Evolutionary conservation across 352 stramenopile species (phyloP).

Genomic region (Albugo candida): DNA sequence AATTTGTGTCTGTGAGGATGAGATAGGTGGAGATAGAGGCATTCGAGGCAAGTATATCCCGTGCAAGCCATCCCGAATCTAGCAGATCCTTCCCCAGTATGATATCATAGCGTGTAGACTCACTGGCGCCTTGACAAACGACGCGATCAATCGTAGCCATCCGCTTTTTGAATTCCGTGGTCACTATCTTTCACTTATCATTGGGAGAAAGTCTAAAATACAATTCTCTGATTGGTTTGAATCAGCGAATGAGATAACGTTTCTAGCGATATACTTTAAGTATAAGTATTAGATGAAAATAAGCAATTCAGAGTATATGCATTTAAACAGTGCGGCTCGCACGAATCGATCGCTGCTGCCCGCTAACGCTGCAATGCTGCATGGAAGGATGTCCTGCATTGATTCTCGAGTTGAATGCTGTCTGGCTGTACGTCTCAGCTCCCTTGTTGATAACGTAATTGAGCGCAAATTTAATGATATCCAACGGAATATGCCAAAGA

Average conservation of each 20-base stretch:
- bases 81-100: constrained; percentile 49
- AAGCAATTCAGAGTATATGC: too few relatives aligned
- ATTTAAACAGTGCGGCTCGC: constrained; percentile 42
- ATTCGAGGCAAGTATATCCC: constrained; percentile 36
- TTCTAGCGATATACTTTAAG: too few relatives aligned
- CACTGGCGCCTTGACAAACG: too few relatives aligned
- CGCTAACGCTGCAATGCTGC: constrained; percentile 34
- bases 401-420: constrained; percentile 53
- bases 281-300: too few relatives aligned
- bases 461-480: constrained; percentile 49
- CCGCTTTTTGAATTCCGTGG: too few relatives aligned
- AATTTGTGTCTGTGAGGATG: constrained; percentile 62
- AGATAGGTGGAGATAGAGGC: constrained; percentile 50
- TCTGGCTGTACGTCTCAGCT: constrained; percentile 23
- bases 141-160: too few relatives aligned
- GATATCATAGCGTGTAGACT: constrained; percentile 30
- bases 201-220: too few relatives aligned
- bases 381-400: constrained; percentile 53
- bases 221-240: too few relatives aligned
- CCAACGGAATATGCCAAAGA: constrained; percentile 50
- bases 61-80: constrained; percentile 32
- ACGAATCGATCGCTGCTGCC: constrained; percentile 37
- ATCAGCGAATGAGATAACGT: too few relatives aligned
- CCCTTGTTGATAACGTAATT: constrained; percentile 46
- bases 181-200: too few relatives aligned